These are phyloP conservation scores for Parasitella parasitica DNA, from an alignment of 371 early-diverging fungal genomes.

Conservation along the genomic window DNA sequence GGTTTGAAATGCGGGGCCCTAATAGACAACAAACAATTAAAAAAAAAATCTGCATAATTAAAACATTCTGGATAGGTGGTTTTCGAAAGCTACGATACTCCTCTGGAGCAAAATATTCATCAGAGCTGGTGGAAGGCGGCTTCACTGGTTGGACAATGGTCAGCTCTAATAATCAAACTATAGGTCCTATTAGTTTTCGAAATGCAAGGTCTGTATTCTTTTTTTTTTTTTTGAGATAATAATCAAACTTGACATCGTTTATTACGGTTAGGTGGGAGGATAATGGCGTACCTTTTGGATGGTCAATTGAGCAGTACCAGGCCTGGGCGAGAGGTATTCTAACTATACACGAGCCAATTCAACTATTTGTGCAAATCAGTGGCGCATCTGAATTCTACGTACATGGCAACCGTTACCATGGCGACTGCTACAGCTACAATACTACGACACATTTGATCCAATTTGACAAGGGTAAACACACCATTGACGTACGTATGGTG, in stretches of 20 bases:
- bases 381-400: conserved; percentile 51
- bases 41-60: background rate
- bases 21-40: background rate
- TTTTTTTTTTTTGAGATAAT: too few species aligned
- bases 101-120: conserved; percentile 49
- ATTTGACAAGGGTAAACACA: conserved; percentile 46
- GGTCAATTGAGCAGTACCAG: conserved; percentile 57
- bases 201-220: conserved; percentile 25
- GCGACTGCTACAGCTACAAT: conserved; percentile 47
- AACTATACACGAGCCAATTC: conserved; percentile 8
- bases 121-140: conserved; percentile 64
- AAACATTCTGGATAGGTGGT: conserved; percentile 42
- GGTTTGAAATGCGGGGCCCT: background rate
- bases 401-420: conserved; percentile 34
- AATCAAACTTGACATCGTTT: too few species aligned
- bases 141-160: conserved; percentile 55
- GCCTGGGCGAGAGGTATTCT: conserved; percentile 49
- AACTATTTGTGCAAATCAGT: conserved; percentile 36
- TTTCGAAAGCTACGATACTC: conserved; percentile 53
- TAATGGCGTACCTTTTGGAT: conserved; percentile 57
- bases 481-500: conserved; percentile 52
- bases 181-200: conserved; percentile 50
- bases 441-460: conserved; percentile 39
- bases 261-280: conserved; percentile 65
- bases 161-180: conserved; percentile 35